Base-by-base conservation (phyloP, 2,329 filamentous ascomycete species). In the Talaromyces sp. region DNA sequence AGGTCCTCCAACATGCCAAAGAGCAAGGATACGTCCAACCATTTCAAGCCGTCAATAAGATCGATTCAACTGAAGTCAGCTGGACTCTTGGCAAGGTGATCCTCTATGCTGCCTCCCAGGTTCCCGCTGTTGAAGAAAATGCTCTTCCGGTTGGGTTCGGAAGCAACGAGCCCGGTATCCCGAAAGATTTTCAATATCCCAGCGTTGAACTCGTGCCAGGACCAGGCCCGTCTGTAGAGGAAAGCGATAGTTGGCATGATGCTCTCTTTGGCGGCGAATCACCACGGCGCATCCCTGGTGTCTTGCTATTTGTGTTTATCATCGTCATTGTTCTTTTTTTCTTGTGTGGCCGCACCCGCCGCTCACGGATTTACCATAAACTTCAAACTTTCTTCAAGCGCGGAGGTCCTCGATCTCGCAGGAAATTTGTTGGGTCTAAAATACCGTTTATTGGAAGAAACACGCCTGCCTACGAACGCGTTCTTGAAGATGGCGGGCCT, bases 11-110 rank as follows among this genome's bases (percentile, higher is more conserved):
- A 48, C 82, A 85, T 14, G 86, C 86, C 2, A 89, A 91, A 72
- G 81, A 86, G 32, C 88, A 89, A 66, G 89, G 89, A 0, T 94
- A 90, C 67, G 74, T 91, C 4, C 88, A 94, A 66, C 85, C 93
- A 0, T 99, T 99, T 77, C 90, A 93, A 72, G 91, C 94, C 0
- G 89, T 97, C 31, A 87, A 99, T 74, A 94, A 94, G 74, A 92
- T 99, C 66, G 86, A 92, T 66, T 90, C 88, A 19, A 88, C 92
- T 7, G 95, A 99, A 78, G 88, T 99, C 19, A 96, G 91, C 78
- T 99, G 94, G 94, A 97, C 94, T 0, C 79, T 99, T 5, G 94
- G 94, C 1, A 96, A 97, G 72, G 97, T 97, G 83, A 85, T 99
- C 7, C 83, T 99, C 4, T 97, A 97, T 68, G 94, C 94, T 4